Conservation (phyloP, 345 rosid species). For the Corchorus olitorius region DNA sequence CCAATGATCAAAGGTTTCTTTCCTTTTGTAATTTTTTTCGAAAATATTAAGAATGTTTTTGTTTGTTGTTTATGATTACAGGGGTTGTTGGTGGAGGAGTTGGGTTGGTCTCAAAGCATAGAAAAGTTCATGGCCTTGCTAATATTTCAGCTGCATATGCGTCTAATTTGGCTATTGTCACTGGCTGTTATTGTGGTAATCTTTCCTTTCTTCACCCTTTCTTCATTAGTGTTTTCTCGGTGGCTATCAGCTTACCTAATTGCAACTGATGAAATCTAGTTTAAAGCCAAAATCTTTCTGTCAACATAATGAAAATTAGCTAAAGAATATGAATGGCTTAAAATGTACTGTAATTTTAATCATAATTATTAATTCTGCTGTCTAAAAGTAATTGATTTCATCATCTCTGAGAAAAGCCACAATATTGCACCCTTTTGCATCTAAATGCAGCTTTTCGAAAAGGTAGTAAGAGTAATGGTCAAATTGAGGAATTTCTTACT, state of each 20-base stretch:
- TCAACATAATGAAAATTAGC: not conserved
- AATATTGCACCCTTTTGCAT: not conserved
- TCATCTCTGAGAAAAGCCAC: not conserved
- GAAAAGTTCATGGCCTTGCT: constrained; percentile 59
- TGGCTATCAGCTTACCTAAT: not conserved
- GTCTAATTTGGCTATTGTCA: constrained; percentile 66
- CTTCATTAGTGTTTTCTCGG: not conserved
- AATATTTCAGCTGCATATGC: constrained; percentile 65
- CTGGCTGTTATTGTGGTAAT: constrained; percentile 81
- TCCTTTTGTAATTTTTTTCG: not conserved
- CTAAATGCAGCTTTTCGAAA: not conserved
- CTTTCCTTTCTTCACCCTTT: constrained; percentile 14
- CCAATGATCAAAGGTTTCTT: not conserved
- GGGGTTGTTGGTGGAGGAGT: constrained; percentile 71
- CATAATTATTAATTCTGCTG: not conserved
- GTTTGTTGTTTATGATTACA: constrained; percentile 26
- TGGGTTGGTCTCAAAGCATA: constrained; percentile 66
- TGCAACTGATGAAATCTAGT: not conserved
- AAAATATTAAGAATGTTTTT: not conserved
- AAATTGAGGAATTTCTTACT: not conserved
- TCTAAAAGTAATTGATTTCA: not conserved
- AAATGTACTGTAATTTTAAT: not conserved
- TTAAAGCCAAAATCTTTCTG: not conserved
- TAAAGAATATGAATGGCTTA: no score
- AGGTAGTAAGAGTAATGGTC: not conserved